Evolutionary conservation across 495 filamentous ascomycete species (phyloP).

Genomic region (Aspergillus hancockii): DNA sequence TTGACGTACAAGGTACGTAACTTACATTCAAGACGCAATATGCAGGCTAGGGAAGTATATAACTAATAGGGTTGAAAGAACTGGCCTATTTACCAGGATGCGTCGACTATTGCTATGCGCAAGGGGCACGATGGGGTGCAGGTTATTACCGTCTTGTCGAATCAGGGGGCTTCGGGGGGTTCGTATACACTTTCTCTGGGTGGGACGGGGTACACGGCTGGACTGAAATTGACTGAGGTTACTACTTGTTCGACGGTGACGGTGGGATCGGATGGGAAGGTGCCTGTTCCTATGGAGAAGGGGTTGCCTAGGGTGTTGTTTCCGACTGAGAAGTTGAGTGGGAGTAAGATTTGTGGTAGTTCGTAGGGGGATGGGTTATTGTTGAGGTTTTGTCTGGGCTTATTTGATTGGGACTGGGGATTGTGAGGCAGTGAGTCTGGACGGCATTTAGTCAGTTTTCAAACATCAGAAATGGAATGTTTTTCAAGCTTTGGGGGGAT

Average conservation of each 20-base stretch:
- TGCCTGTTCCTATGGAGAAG: slow-evolving; percentile 37
- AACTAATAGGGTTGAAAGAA: slow-evolving; percentile 23
- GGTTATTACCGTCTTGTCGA: slow-evolving; percentile 62
- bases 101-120: slow-evolving; percentile 59
- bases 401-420: background rate
- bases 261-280: slow-evolving; percentile 32
- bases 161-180: slow-evolving; percentile 50
- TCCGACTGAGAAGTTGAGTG: slow-evolving; percentile 11
- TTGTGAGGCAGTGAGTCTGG: too few species aligned
- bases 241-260: slow-evolving; percentile 43
- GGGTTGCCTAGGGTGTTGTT: slow-evolving; percentile 35
- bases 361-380: background rate
- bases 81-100: slow-evolving; percentile 56
- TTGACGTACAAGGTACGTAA: slow-evolving; percentile 17
- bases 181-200: slow-evolving; percentile 49
- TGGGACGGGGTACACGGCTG: slow-evolving; percentile 39
- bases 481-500: too few species aligned
- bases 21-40: too few species aligned
- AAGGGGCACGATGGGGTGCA: slow-evolving; percentile 60
- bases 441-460: too few species aligned
- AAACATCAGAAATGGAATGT: too few species aligned
- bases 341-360: slow-evolving; percentile 11
- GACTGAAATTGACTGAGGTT: slow-evolving; percentile 43
- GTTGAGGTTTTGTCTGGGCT: too few species aligned
- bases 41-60: too few species aligned